Evolutionary conservation across 306 rosid genomes (phyloP), one percentile per base, ranked within the genome.

Genomic region (Fragaria iinumae): DNA sequence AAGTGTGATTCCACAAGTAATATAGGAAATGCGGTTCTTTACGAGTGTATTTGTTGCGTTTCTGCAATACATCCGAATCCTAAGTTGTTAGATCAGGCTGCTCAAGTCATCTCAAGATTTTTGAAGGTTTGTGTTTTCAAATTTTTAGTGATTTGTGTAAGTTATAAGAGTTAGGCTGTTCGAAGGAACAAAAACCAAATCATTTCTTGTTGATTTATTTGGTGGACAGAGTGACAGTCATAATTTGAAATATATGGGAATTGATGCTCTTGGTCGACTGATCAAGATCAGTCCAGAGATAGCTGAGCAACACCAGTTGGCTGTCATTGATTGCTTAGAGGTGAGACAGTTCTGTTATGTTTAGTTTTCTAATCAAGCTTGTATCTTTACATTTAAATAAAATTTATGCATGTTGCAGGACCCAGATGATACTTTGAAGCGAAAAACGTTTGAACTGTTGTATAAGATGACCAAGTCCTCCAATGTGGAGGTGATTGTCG

Each of bases 261-360:
- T 96, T 74, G 99, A 96, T 84, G 92, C 96, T 60, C 98, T 96
- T 70, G 97, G 97, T 81, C 96, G 96, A 78, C 74, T 96, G 52
- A 91, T 96, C 78, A 93, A 88, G 90, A 77, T 90, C 67, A 92
- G 93, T 69, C 97, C 99, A 2, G 89, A 91, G 62, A 81, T 96
- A 66, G 99, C 99, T 3, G 99, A 96, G 80, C 93, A 89, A 71
- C 99, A 96, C 76, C 99, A 96, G 85, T 87, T 96, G 72, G 99
- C 99, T 3, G 98, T 96, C 79, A 96, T 96, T 69, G 99, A 96
- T 78, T 96, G 99, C 91, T 86, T 96, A 75, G 99, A 96, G 97
- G 97, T 95, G 79, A 85, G 84, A 34, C 47, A 63, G 1, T 64
- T 80, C n/a, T 48, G 43, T 74, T 16, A 1, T 43, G 69, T 56